Conservation (phyloP, 1,284 basidiomycete genomes). For the Microbotryum intermedium region DNA sequence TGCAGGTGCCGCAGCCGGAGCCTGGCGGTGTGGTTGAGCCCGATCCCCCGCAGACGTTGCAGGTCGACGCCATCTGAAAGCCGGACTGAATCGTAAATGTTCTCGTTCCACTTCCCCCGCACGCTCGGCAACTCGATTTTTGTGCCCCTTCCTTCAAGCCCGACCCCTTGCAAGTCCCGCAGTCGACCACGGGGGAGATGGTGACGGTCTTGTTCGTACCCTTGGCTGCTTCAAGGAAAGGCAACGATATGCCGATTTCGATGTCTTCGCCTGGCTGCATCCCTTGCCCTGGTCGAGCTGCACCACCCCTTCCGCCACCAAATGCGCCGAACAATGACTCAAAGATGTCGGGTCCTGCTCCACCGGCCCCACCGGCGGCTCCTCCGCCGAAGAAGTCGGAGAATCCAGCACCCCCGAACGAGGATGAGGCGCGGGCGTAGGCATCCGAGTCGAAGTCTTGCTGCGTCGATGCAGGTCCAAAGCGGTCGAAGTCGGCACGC, state of each 20-base stretch:
- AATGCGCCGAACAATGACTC: conserved; percentile 68
- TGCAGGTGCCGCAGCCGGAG: conserved; percentile 71
- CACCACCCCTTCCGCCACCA: conserved; percentile 34
- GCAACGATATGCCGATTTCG: conserved; percentile 65
- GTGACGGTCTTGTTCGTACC: conserved; percentile 71
- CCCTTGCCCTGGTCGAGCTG: conserved; percentile 20
- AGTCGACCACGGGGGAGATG: conserved; percentile 74
- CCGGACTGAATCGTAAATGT: conserved; percentile 89
- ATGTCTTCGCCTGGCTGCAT: conserved; percentile 68
- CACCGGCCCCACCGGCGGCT: conserved; percentile 44
- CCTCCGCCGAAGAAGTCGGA: conserved; percentile 55
- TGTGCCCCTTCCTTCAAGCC: conserved; percentile 84
- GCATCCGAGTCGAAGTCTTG: conserved; percentile 86
- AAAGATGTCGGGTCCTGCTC: conserved; percentile 59
- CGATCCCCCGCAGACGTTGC: conserved; percentile 71
- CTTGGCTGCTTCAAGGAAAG: conserved; percentile 88
- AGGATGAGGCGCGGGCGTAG: conserved; percentile 48
- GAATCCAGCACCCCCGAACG: conserved; percentile 56
- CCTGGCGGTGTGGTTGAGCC: conserved; percentile 72
- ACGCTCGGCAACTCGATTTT: conserved; percentile 67
- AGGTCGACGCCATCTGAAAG: conserved; percentile 96
- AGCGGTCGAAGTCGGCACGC: conserved; percentile 84
- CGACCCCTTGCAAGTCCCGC: conserved; percentile 71
- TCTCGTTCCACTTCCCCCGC: conserved; percentile 77
- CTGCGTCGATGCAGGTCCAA: conserved; percentile 87